Evolutionary conservation across 805 yeast species (phyloP).

Genomic region (Wickerhamiella hasegawae): DNA sequence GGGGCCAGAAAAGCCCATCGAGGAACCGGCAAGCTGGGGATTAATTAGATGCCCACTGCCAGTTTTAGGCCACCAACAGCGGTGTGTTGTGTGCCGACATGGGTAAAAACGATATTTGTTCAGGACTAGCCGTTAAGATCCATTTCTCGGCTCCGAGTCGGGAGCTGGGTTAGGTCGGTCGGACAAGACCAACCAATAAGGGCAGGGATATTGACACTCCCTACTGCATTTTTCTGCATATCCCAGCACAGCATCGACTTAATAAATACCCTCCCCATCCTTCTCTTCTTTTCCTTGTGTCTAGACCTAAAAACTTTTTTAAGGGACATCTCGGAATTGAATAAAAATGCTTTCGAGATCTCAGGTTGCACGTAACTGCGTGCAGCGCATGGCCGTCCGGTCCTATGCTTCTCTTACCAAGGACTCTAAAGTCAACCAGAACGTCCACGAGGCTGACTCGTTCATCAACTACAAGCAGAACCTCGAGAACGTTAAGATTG

Average conservation of each 20-base stretch:
- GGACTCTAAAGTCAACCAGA: slow-evolving; percentile 67
- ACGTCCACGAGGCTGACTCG: slow-evolving; percentile 43
- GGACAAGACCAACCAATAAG: background rate
- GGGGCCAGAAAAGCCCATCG: too few relatives aligned
- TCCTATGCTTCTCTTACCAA: slow-evolving; percentile 25
- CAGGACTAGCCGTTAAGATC: too few relatives aligned
- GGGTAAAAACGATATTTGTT: too few relatives aligned
- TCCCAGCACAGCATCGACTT: background rate
- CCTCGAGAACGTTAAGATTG: slow-evolving; percentile 74
- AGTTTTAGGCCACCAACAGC: too few relatives aligned
- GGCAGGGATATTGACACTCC: background rate
- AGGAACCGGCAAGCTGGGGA: too few relatives aligned
- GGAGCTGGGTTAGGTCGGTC: slow-evolving; percentile 5
- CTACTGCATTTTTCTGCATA: too few relatives aligned
- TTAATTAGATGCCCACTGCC: too few relatives aligned
- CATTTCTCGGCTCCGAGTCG: slow-evolving; percentile 8
- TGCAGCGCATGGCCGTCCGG: slow-evolving; percentile 11
- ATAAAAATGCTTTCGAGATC: slow-evolving; percentile 9
- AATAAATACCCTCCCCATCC: background rate
- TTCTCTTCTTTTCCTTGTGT: background rate
- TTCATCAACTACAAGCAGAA: slow-evolving; percentile 87
- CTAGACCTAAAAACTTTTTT: too few relatives aligned
- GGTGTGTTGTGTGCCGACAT: too few relatives aligned
- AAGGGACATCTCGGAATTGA: too few relatives aligned
- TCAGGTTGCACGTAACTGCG: slow-evolving; percentile 7